Base-by-base conservation (phyloP, 306 rosid genomes). In the Mimosa bimucronata region DNA sequence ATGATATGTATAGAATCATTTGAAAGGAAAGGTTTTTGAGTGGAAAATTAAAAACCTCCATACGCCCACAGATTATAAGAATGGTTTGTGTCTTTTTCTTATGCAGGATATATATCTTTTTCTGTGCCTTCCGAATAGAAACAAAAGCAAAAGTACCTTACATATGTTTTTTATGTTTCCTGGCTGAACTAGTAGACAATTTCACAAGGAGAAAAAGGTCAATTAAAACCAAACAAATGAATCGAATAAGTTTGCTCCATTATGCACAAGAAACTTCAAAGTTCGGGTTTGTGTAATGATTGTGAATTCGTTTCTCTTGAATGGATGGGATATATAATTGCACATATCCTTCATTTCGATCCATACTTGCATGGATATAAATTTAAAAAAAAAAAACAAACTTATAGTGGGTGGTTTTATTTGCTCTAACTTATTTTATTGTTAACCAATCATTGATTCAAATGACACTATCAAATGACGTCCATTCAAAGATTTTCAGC, bases 61-160 rank as follows among this genome's bases (percentile, higher is more conserved):
- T 42, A 19, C 82, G 84, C 85, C 88, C 91, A 85, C 79, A 65
- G 88, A 66, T 88, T 85, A 79, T 72, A 66, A 19, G 3, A 80
- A 71, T 71, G 45, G 77, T 73, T 58, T 66, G 46, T 66, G 67
- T 28, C 74, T 61, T 78, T 71, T 74, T 61, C 67, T 31, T 77
- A 25, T 75, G 26, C 58, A 23, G 40, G 76, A 69, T 80, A 80
- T 66, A 15, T 46, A 46, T 46, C 4, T 46, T 0, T 46, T 77
- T 82, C 61, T 52, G 81, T 77, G 50, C 74, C 67, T n/a, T 21
- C 74, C 62, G 74, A 86, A 80, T 77, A 74, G 73, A 69, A 86
- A 77, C 87, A 86, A 78, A 75, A 44, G 50, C 69, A 77, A 74
- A 69, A 73, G 87, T 83, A 83, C 85, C 13, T 45, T 11, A 21